phyloP scores from a whole-genome alignment of 139 green algal species.

The Chlorella sorokiniana region DNA sequence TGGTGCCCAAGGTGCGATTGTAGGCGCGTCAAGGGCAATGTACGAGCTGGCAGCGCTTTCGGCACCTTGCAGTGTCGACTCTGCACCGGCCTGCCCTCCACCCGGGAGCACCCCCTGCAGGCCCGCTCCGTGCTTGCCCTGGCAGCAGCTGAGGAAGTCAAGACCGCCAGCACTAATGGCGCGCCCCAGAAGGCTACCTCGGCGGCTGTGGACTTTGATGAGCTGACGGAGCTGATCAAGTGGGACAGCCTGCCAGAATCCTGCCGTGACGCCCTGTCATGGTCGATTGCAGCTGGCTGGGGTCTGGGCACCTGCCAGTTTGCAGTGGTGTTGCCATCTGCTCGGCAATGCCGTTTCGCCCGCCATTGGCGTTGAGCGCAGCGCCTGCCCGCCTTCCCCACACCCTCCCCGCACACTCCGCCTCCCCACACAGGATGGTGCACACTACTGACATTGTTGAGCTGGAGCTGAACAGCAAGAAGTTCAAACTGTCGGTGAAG shows the following conservation, averaged over 20 bases:
- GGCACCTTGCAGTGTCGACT: too few species aligned
- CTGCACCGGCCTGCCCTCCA: neutral
- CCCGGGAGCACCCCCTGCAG: neutral
- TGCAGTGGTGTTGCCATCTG: neutral
- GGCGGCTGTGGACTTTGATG: conserved; percentile 78
- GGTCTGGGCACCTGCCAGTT: neutral
- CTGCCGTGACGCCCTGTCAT: neutral
- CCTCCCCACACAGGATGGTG: conserved; percentile 77
- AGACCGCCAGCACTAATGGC: conserved; percentile 39
- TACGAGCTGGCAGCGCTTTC: neutral
- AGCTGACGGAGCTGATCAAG: conserved; percentile 84
- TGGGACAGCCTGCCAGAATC: conserved; percentile 22
- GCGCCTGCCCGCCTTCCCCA: too few species aligned
- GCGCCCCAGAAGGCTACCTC: conserved; percentile 39
- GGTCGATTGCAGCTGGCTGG: too few species aligned
- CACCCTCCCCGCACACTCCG: too few species aligned
- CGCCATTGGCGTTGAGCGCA: too few species aligned
- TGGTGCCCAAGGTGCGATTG: neutral
- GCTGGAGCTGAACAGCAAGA: conserved; percentile 92
- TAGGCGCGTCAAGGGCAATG: neutral
- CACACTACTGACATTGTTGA: conserved; percentile 96
- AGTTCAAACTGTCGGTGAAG: conserved; percentile 85
- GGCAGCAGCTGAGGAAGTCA: conserved; percentile 41
- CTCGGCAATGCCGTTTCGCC: too few species aligned
- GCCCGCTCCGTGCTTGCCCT: neutral